Evolutionary conservation across 352 stramenopile species (phyloP).

Genomic region (Globisporangium heterothallicum): DNA sequence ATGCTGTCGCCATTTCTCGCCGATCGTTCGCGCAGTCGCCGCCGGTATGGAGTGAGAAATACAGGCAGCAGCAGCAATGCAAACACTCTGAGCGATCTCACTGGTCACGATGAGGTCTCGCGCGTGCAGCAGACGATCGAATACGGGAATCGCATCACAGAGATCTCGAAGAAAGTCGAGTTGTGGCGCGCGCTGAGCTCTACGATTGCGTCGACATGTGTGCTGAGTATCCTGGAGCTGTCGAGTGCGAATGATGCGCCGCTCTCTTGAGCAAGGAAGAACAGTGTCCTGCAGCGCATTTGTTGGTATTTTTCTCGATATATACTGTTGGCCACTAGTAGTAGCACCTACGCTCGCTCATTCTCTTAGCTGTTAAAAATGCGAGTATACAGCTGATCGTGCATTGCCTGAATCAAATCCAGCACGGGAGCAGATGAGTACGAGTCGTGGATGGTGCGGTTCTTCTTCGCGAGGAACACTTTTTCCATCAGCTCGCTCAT

Average conservation of each 20-base stretch:
- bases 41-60: background rate
- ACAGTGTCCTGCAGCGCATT: too few species aligned
- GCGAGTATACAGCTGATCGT: constrained; percentile 85
- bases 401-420: constrained; percentile 77
- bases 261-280: background rate
- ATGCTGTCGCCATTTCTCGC: background rate
- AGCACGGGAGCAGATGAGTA: constrained; percentile 77
- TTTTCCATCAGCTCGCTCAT: constrained; percentile 38
- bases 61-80: background rate
- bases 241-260: background rate
- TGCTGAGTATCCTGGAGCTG: constrained; percentile 22
- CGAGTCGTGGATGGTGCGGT: constrained; percentile 52
- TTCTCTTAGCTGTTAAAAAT: constrained; percentile 75
- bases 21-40: background rate
- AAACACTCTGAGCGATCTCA: background rate
- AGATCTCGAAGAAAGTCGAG: constrained; percentile 37
- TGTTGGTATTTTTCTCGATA: too few species aligned
- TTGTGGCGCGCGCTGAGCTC: constrained; percentile 27
- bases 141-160: constrained; percentile 20
- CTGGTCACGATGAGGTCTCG: constrained; percentile 7
- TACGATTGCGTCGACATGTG: constrained; percentile 21
- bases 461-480: constrained; percentile 61
- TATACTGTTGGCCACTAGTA: too few species aligned
- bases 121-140: constrained; percentile 25
- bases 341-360: too few species aligned